Percentiles rank a stretch among this genome's conserved stretches.
Conservation (phyloP, 2,329 filamentous ascomycete species). For the Alternaria rosae region DNA sequence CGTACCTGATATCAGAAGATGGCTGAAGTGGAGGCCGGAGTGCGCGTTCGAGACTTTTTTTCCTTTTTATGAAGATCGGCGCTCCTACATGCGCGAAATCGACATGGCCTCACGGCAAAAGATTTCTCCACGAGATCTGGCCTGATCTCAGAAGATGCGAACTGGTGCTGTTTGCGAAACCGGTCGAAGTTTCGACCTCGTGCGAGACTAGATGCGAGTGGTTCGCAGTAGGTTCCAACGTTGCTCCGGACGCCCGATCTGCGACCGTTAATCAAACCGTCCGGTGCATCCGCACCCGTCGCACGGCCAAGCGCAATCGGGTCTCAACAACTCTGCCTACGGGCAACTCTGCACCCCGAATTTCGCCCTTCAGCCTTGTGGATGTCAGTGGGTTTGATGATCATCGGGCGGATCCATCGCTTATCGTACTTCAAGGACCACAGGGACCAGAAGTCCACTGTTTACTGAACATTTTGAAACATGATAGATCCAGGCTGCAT, state of each 20-base stretch:
- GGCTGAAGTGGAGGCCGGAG: background rate
- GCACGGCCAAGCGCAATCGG: constrained; percentile 1
- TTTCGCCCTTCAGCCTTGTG: background rate
- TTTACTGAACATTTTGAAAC: background rate
- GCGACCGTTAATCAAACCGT: background rate
- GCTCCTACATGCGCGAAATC: background rate
- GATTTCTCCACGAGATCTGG: constrained; percentile 12
- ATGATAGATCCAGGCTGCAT: background rate
- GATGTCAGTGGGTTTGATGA: background rate
- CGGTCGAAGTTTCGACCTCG: background rate
- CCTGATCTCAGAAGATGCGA: constrained; percentile 9
- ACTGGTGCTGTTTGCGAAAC: constrained; percentile 4
- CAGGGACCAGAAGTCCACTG: background rate
- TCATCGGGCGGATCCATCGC: constrained; percentile 3
- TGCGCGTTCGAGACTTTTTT: constrained; percentile 6
- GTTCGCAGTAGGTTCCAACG: constrained; percentile 7
- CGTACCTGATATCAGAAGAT: constrained; percentile 3
- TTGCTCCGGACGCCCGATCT: background rate
- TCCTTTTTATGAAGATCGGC: constrained; percentile 15
- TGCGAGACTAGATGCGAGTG: background rate
- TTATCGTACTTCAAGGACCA: background rate
- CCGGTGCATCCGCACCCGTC: constrained; percentile 1
- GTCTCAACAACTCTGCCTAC: background rate
- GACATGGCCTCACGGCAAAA: background rate
- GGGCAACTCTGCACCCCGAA: background rate